Evolutionary conservation across 805 yeast species (phyloP).

Genomic region (Brettanomyces naardenensis): DNA sequence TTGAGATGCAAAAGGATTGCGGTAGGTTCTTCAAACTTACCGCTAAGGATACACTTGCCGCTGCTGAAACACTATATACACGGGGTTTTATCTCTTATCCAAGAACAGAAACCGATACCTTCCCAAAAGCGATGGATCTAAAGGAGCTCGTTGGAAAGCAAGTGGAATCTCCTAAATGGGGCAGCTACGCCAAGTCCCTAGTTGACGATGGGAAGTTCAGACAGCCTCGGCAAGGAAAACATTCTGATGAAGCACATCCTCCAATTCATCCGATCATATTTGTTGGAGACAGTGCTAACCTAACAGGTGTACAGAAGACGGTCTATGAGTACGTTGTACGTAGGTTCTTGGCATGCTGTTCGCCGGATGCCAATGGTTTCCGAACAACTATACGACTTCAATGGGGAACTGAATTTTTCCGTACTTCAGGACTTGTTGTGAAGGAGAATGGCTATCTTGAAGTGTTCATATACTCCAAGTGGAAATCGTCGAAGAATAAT

Average conservation of each 20-base stretch:
- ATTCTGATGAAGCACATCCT: constrained; percentile 95
- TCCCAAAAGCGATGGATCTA: constrained; percentile 72
- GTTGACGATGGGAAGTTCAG: constrained; percentile 38
- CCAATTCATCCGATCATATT: constrained; percentile 83
- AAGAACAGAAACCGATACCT: constrained; percentile 91
- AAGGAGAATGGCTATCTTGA: constrained; percentile 71
- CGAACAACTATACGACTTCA: constrained; percentile 50
- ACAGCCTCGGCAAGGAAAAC: constrained; percentile 72
- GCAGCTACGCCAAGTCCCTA: constrained; percentile 49
- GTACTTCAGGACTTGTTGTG: constrained; percentile 69
- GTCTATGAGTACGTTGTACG: constrained; percentile 85
- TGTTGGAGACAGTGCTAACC: constrained; percentile 17
- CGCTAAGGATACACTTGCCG: constrained; percentile 68
- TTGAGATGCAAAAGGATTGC: constrained; percentile 84
- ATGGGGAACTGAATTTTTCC: constrained; percentile 77
- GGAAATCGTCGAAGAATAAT: constrained; percentile 55
- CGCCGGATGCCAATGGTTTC: constrained; percentile 81
- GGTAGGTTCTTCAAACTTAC: constrained; percentile 64
- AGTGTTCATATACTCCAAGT: constrained; percentile 66
- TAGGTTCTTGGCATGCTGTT: constrained; percentile 85
- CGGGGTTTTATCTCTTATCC: constrained; percentile 89
- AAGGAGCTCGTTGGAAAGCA: constrained; percentile 55
- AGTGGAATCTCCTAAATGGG: constrained; percentile 53
- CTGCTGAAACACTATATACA: constrained; percentile 82
- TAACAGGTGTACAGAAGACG: constrained; percentile 43